Evolutionary conservation across 2,329 filamentous ascomycete genomes (phyloP).

Genomic region (Bipolaris bicolor): DNA sequence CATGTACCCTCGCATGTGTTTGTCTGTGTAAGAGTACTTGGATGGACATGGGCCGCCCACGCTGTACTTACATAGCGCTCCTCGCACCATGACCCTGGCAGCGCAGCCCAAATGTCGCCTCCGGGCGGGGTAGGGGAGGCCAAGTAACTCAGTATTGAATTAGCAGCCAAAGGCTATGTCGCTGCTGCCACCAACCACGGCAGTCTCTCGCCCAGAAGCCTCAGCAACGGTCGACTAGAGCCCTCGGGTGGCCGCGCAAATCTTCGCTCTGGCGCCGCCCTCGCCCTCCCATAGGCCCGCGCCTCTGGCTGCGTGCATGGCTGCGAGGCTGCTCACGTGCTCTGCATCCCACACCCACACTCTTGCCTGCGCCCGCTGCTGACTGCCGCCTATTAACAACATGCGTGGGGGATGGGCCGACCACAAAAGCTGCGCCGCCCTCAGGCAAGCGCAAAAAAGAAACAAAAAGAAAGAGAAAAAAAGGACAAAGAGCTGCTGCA

Average conservation of each 20-base stretch:
- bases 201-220: not conserved
- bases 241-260: no score
- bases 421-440: not conserved
- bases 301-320: not conserved
- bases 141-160: no score
- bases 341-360: not conserved
- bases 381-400: constrained; percentile 14
- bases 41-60: not conserved
- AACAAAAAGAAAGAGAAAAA: not conserved
- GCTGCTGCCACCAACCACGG: not conserved
- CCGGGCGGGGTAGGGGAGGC: not conserved
- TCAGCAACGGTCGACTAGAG: constrained; percentile 8
- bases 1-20: no score
- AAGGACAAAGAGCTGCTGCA: not conserved
- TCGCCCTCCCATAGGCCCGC: constrained; percentile 18
- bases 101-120: not conserved
- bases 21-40: no score
- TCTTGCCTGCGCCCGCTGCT: constrained; percentile 10
- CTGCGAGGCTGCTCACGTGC: constrained; percentile 14
- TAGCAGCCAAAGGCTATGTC: not conserved
- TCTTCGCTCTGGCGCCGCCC: no score
- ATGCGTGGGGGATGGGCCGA: constrained; percentile 13
- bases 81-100: not conserved
- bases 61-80: not conserved
- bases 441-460: constrained; percentile 8